Evolutionary conservation across 2,329 filamentous ascomycete species (phyloP), one percentile per base, ranked within the genome.

Genomic region (Mollisia scopiformis): DNA sequence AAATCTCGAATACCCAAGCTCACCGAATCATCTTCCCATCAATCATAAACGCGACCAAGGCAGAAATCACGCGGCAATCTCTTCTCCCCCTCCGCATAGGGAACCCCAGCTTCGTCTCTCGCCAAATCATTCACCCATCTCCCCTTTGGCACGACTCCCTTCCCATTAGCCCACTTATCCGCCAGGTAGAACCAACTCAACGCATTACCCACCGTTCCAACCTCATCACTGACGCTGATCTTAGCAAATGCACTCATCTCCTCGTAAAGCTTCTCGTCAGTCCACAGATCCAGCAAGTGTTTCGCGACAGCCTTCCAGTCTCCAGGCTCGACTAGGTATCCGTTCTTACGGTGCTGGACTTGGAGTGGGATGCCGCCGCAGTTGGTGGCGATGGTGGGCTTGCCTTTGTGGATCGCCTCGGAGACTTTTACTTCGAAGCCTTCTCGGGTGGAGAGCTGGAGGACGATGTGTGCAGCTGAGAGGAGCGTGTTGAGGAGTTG

Each of bases 341-440:
- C 91, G 61, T 88, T 89, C 72, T 90, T 84, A 35, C 81, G 80
- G 68, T 93, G 79, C 73, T 90, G 82, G 59, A 95, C 83, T 73
- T 95, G 91, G 4, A 94, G 79, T 1, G 91, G 90, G 56, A 95
- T 93, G 11, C 91, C 91, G n/a, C 91, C 91, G 1, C 88, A 87
- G 21, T 81, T 80, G 1, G 89, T 91, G 2, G 88, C 90, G 64
- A 95, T 92, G 69, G 93, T 84, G 1, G 91, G 91, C 2, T 89
- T 85, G 14, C 91, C 91, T 47, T 92, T 91, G 71, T 93, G 91
- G 23, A 94, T 80, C 1, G 90, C 91, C 75, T 95, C 92, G 0
- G 89, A 92, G 5, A 95, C 90, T 75, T 95, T 95, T 68, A 95
- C 88, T 75, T 95, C 91, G 68, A 95, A 95, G 0, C 91, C 91